Evolutionary conservation across 129 eudicot genomes (phyloP).

Genomic region (Solidago caesia): DNA sequence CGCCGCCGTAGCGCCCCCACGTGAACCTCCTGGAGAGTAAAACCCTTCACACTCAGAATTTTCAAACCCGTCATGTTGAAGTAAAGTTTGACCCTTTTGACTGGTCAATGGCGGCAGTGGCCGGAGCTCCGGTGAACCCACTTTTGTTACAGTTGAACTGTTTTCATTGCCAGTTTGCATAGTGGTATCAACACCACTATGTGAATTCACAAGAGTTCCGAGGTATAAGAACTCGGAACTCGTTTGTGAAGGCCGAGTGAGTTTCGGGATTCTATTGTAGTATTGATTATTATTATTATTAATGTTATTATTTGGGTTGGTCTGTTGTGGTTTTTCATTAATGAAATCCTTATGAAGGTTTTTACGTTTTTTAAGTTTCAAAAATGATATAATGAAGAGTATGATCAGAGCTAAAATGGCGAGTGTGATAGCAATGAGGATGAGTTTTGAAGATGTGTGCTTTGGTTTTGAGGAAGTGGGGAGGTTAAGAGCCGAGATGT

Average conservation of each 20-base stretch:
- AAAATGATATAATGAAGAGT: conserved; percentile 30
- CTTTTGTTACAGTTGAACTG: conserved; percentile 28
- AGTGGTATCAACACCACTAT: conserved; percentile 21
- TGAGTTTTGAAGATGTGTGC: conserved; percentile 51
- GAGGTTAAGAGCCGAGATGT: conserved; percentile 61
- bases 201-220: conserved; percentile 67
- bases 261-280: conserved; percentile 41
- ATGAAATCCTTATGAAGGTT: conserved; percentile 23
- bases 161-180: neutral
- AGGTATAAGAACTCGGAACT: conserved; percentile 73
- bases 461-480: conserved; percentile 53
- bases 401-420: conserved; percentile 45
- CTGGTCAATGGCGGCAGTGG: conserved; percentile 68
- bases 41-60: conserved; percentile 51
- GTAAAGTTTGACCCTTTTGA: conserved; percentile 26
- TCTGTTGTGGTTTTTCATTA: too few relatives aligned
- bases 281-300: neutral
- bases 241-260: conserved; percentile 56
- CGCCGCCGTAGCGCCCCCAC: conserved; percentile 37
- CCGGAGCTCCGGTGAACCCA: conserved; percentile 87
- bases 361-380: conserved; percentile 37
- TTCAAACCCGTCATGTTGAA: conserved; percentile 14
- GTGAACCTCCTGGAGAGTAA: conserved; percentile 64
- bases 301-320: too few relatives aligned
- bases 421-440: conserved; percentile 47